Base-by-base conservation (phyloP, 192 early-diverging fungal genomes). In the Linnemannia schmuckeri region DNA sequence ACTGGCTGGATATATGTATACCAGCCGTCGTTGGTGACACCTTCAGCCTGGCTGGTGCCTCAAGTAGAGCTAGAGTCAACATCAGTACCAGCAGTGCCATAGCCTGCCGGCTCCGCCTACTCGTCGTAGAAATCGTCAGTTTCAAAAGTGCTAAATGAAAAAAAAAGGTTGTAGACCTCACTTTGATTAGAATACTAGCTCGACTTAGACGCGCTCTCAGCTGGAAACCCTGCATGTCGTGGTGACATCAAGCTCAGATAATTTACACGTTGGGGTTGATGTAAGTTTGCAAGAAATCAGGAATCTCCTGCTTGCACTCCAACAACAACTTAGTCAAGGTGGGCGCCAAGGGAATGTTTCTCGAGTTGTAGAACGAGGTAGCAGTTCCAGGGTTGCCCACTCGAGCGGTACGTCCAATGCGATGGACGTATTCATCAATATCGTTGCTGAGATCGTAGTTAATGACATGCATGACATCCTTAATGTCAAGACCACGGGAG, bases 341-440 rank as follows among this genome's bases (percentile, higher is more conserved):
- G 6, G 81, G 55, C 7, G 92, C 92, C 30, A 93, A 69, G 0
- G 49, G 24, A 40, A 46, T 46, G 61, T 90, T 91, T 8, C 57
- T 75, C 4, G 77, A 61, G 46, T 92, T 94, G 75, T 88, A 92
- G 70, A 93, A 93, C 8, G 91, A 82, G 13, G 93, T 93, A 3
- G 93, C 93, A 1, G 89, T 66, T 72, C 93, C 93, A 37, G 77
- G 75, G 68, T 93, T 94, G 52, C 93, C 93, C 18, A 89, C 93
- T 77, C 93, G 93, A 15, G 92, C 93, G 55, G 93, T 94, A 74
- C 93, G 89, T 74, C 96, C 96, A 79, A 97, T 97, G 41, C 96
- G 93, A 81, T 97, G 96, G 44, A 97, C 93, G 81, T 95, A 95
- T 74, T 97, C 97, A 71, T 97, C 96, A 83, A 97, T 96, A 78